Evolutionary conservation across 352 stramenopile genomes (phyloP).

Genomic region (Elongisporangium anandrum): DNA sequence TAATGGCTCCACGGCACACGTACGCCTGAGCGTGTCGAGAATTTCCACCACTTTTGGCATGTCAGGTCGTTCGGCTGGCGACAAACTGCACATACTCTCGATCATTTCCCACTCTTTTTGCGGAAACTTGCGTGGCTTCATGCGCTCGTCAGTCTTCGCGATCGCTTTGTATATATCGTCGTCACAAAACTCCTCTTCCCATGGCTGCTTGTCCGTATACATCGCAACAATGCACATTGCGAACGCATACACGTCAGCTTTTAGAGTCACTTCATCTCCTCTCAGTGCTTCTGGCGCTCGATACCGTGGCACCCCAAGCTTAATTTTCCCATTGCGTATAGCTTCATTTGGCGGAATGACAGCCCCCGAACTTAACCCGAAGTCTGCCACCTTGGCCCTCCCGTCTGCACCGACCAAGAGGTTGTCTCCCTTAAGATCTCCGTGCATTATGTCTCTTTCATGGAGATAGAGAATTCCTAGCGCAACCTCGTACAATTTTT

Average conservation of each 20-base stretch:
- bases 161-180: no score
- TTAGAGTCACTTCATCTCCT: neutral
- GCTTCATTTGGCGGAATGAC: neutral
- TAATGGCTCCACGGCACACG: no score
- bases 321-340: neutral
- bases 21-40: no score
- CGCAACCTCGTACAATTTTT: neutral
- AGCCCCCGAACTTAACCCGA: slow-evolving; percentile 1
- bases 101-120: no score
- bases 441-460: neutral
- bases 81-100: no score
- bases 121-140: no score
- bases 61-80: no score
- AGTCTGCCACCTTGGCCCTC: neutral
- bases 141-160: no score
- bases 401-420: neutral
- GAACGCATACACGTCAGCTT: slow-evolving; percentile 1
- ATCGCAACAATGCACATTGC: neutral
- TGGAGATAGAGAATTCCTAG: neutral
- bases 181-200: neutral
- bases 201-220: neutral
- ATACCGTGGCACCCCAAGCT: neutral
- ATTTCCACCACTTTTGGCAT: no score
- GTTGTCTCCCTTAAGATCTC: slow-evolving; percentile 3
- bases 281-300: slow-evolving; percentile 1